phyloP scores from a whole-genome alignment of 768 basidiomycete genomes.

The Strobilomyces echinocephalus region DNA sequence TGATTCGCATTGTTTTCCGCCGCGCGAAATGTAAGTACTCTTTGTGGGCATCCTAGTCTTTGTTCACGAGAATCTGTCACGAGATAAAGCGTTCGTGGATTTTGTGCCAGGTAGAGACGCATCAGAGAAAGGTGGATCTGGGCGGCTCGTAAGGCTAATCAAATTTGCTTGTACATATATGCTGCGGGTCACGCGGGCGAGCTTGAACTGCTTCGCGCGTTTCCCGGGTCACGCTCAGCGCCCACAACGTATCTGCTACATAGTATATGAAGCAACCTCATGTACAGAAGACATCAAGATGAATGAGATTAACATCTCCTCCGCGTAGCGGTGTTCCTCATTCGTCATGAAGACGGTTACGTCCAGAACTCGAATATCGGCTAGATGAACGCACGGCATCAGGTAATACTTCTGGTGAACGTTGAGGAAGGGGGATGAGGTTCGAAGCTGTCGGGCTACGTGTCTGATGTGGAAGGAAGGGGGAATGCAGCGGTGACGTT shows the following conservation, averaged over 20 bases:
- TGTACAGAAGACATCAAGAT: constrained; percentile 5
- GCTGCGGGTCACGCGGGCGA: constrained; percentile 1
- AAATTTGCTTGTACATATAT: background rate
- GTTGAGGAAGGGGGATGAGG: constrained; percentile 36
- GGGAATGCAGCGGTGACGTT: constrained; percentile 12
- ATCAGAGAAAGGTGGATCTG: constrained; percentile 33
- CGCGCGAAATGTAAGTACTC: constrained; percentile 69
- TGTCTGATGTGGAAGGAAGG: constrained; percentile 26
- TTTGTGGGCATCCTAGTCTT: constrained; percentile 50
- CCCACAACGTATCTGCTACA: too few species aligned
- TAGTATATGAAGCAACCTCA: background rate
- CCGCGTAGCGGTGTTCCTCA: background rate
- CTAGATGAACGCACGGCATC: constrained; percentile 20
- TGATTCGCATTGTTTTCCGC: constrained; percentile 49
- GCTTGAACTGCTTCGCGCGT: too few species aligned
- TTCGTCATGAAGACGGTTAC: constrained; percentile 8
- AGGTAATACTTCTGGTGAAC: constrained; percentile 14
- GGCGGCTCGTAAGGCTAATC: background rate
- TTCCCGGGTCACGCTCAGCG: too few species aligned
- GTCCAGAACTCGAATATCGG: constrained; percentile 10
- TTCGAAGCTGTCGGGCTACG: constrained; percentile 14
- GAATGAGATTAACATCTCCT: background rate
- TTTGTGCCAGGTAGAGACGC: constrained; percentile 70
- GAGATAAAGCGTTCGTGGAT: constrained; percentile 68
- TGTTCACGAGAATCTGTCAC: constrained; percentile 68